Percentiles rank a stretch among this genome's conserved stretches.
phyloP scores from a whole-genome alignment of 2,329 filamentous ascomycete genomes.

The Stagonosporopsis cucurbitacearum region DNA sequence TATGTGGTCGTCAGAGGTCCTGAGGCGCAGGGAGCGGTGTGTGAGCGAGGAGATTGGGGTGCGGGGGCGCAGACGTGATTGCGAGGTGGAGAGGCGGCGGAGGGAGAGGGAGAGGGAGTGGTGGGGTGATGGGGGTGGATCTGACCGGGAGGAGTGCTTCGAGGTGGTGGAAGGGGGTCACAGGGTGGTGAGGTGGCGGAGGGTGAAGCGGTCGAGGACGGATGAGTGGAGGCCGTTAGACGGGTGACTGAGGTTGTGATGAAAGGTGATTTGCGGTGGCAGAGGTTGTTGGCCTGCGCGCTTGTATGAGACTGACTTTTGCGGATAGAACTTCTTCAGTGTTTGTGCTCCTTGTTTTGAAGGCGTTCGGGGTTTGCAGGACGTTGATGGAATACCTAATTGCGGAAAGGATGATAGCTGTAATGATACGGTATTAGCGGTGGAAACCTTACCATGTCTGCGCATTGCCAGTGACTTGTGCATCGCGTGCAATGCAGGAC shows the following conservation, averaged over 20 bases:
- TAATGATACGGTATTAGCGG: neutral
- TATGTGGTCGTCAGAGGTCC: constrained; percentile 30
- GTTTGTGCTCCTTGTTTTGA: neutral
- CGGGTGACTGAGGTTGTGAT: constrained; percentile 27
- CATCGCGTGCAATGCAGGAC: neutral
- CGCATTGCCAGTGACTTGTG: neutral
- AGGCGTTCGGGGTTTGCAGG: neutral
- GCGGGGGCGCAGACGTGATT: constrained; percentile 25
- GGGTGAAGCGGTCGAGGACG: constrained; percentile 39
- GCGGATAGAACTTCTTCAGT: neutral
- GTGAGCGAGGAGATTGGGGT: constrained; percentile 36
- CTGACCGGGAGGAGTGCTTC: constrained; percentile 9
- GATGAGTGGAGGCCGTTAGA: constrained; percentile 42
- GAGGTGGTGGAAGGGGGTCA: constrained; percentile 22
- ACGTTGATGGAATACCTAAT: neutral
- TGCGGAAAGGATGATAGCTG: neutral
- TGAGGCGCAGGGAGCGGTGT: constrained; percentile 36
- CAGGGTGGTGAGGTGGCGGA: constrained; percentile 30
- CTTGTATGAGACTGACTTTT: neutral
- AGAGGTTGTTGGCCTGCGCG: neutral
- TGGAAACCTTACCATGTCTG: neutral
- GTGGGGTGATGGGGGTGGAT: constrained; percentile 20
- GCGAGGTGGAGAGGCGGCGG: constrained; percentile 3
- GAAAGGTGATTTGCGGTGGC: neutral
- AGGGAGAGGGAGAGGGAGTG: constrained; percentile 19